Evolutionary conservation across 768 basidiomycete genomes (phyloP).

Genomic region (Xerocomellus chrysenteron): DNA sequence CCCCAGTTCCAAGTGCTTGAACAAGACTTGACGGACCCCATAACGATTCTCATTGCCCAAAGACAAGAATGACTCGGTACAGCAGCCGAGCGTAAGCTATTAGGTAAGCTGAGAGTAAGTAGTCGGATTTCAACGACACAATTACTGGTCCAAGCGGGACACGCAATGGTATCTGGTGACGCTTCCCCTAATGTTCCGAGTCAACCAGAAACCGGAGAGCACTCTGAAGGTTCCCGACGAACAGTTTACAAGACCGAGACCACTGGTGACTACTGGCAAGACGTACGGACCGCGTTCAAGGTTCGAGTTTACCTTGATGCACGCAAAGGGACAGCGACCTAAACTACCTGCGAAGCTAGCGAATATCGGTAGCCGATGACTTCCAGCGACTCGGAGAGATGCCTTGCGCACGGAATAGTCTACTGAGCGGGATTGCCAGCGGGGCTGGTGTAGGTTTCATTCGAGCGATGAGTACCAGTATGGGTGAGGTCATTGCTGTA

Average conservation of each 20-base stretch:
- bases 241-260: slow-evolving; percentile 32
- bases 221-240: slow-evolving; percentile 13
- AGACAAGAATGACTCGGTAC: too few species aligned
- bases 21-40: too few species aligned
- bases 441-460: slow-evolving; percentile 77
- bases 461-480: slow-evolving; percentile 64
- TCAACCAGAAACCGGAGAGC: slow-evolving; percentile 1
- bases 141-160: background rate
- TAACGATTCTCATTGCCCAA: too few species aligned
- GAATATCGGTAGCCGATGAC: slow-evolving; percentile 49
- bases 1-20: too few species aligned
- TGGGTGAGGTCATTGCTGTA: slow-evolving; percentile 25
- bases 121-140: background rate
- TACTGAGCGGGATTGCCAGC: slow-evolving; percentile 77
- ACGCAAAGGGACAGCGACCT: background rate
- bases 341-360: slow-evolving; percentile 40
- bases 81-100: too few species aligned
- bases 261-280: slow-evolving; percentile 34
- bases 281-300: slow-evolving; percentile 32
- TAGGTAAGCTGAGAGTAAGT: too few species aligned
- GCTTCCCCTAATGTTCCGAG: background rate
- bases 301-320: slow-evolving; percentile 12
- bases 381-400: slow-evolving; percentile 62
- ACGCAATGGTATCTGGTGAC: slow-evolving; percentile 11
- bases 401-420: slow-evolving; percentile 74